These are phyloP conservation scores for Chiua virens DNA, from an alignment of 768 basidiomycete species.

Conservation along the genomic window DNA sequence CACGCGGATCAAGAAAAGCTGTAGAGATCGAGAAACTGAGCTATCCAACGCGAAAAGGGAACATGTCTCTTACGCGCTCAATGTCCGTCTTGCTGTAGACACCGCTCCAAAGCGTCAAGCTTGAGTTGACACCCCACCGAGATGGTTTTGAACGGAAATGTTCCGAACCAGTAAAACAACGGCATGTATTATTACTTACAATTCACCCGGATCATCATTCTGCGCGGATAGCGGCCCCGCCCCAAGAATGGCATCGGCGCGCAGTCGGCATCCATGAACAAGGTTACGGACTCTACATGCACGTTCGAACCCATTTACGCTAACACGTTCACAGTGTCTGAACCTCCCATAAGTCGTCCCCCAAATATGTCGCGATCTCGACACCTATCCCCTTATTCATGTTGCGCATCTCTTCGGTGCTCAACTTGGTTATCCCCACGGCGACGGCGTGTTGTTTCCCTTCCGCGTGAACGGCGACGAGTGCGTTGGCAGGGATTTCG, in stretches of 20 bases:
- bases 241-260: neutral
- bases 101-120: no score
- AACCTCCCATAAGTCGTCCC: conserved; percentile 84
- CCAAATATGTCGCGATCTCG: conserved; percentile 82
- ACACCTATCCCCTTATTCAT: conserved; percentile 91
- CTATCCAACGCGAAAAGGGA: no score
- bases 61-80: no score
- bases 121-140: neutral
- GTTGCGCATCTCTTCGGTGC: conserved; percentile 85
- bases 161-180: conserved; percentile 7
- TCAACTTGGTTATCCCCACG: conserved; percentile 77
- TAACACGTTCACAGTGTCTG: conserved; percentile 50
- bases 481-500: conserved; percentile 64
- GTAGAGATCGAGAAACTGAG: neutral
- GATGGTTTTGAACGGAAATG: conserved; percentile 18
- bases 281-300: neutral
- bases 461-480: conserved; percentile 94
- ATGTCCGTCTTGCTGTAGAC: no score
- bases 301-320: neutral
- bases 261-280: neutral
- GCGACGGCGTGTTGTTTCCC: conserved; percentile 92
- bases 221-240: neutral
- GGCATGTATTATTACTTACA: neutral
- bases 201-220: neutral
- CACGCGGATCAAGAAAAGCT: neutral